These are phyloP conservation scores for Candida neerlandica DNA, from an alignment of 1,139 yeast genomes.

Conservation along the genomic window DNA sequence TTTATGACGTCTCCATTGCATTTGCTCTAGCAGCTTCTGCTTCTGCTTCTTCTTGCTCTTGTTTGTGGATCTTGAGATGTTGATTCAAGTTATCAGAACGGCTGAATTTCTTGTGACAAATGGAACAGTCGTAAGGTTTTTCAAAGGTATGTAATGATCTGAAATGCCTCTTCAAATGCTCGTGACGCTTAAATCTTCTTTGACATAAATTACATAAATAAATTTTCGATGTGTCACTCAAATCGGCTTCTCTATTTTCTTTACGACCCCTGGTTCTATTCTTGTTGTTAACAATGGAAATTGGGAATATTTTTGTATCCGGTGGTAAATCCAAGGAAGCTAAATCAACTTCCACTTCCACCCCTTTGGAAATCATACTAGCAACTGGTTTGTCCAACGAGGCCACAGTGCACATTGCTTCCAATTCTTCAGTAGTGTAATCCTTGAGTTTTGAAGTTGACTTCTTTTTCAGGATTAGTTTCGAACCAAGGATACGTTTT, in stretches of 20 bases:
- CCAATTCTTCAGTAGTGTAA: conserved; percentile 9
- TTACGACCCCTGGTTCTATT: conserved; percentile 48
- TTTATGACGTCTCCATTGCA: neutral
- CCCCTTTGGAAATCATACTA: conserved; percentile 33
- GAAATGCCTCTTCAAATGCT: conserved; percentile 76
- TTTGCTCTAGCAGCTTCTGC: conserved; percentile 4
- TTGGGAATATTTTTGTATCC: conserved; percentile 40
- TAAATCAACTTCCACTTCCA: conserved; percentile 46
- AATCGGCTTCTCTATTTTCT: conserved; percentile 50
- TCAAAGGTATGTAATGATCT: conserved; percentile 74
- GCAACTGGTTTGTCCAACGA: conserved; percentile 23
- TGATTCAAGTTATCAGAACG: conserved; percentile 76
- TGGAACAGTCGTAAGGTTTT: conserved; percentile 72
- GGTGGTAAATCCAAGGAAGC: conserved; percentile 46
- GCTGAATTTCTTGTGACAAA: conserved; percentile 73
- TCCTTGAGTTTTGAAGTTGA: conserved; percentile 17
- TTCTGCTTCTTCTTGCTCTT: conserved; percentile 28
- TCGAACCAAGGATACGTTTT: conserved; percentile 44
- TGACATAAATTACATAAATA: conserved; percentile 54
- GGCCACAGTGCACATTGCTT: conserved; percentile 14
- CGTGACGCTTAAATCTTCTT: conserved; percentile 73
- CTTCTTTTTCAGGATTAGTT: conserved; percentile 32
- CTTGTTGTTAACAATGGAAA: conserved; percentile 36
- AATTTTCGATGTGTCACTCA: conserved; percentile 44
- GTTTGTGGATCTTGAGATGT: conserved; percentile 70